Base-by-base conservation (phyloP, 2,329 filamentous ascomycete species). In the Chaetomiaceae sp. region DNA sequence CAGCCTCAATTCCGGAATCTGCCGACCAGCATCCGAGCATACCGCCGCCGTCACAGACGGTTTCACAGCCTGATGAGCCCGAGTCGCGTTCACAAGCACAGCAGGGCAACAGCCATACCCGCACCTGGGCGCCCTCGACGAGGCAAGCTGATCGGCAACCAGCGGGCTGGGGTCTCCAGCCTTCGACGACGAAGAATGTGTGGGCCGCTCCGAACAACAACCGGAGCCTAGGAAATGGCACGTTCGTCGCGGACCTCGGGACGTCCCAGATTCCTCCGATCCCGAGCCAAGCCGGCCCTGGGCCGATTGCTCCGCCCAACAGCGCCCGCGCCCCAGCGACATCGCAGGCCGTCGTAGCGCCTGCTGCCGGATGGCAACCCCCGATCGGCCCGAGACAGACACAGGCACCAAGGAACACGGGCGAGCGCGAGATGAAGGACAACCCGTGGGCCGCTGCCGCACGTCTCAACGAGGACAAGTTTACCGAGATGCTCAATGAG, bases 181-280 rank as follows among this genome's bases (percentile, higher is more conserved):
- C 55, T 17, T 63, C 71, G 10, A 66, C 71, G 10, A 66, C 73
- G 12, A 73, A 77, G 42, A 88, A 85, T 62, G 84, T 90, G 16
- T 91, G 87, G 87, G 86, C 83, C 16, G 81, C 85, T 38, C 84
- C 83, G n/a, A 81, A 81, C 48, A 84, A 79, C 59, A 83, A 87
- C 58, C 78, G 83, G 48, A 83, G 81, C 10, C 81, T 91, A 17
- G 87, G 87, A 3, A 91, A 91, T 64, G 87, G 87, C 38, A 89
- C 86, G 0, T 91, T 91, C 61, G 82, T 79, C 50, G 75, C 80
- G 12, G 80, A 82, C 58, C 73, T 85, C 45, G 76, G 74, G 23
- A 68, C 62, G 8, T 52, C 68, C 3, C 65, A 67, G 30, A 59
- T 67, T 20, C 57, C 62, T 13, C 65, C 63, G 40, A 59, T 68